Percentiles rank a stretch among this genome's conserved stretches.
Evolutionary conservation across 345 rosid genomes (phyloP).

Genomic region (Xanthoceras sorbifolium): DNA sequence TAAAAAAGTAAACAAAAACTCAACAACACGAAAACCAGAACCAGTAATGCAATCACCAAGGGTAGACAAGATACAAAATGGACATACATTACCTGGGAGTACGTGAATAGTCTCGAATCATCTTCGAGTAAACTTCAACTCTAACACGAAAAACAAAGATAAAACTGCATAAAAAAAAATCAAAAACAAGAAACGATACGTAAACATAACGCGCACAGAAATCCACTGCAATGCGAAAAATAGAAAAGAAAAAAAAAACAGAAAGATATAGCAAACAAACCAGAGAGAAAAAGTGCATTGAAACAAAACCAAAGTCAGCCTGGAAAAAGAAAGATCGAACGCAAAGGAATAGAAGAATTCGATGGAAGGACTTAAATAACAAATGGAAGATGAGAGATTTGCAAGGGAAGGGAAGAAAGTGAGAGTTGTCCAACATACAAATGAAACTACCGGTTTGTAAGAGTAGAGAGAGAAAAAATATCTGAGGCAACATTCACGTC

Average conservation of each 20-base stretch:
- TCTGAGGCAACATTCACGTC: slow-evolving; percentile 1
- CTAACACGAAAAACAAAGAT: neutral
- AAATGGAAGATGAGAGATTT: neutral
- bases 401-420: neutral
- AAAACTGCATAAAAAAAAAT: neutral
- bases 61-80: too few species aligned
- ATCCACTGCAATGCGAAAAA: neutral
- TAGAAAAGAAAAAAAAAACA: neutral
- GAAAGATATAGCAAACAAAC: neutral
- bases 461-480: slow-evolving; percentile 17
- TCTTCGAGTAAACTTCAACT: neutral
- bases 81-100: neutral
- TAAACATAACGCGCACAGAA: neutral
- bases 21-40: neutral
- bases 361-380: neutral
- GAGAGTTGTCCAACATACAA: too few species aligned
- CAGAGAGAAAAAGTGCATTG: neutral
- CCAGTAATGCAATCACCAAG: neutral
- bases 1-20: neutral
- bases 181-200: neutral
- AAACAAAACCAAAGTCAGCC: neutral
- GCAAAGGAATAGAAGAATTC: neutral
- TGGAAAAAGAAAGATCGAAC: neutral
- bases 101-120: neutral
- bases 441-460: neutral